These are phyloP conservation scores for Berberis vulgaris DNA, from an alignment of 164 flowering plant genomes.

Conservation along the genomic window DNA sequence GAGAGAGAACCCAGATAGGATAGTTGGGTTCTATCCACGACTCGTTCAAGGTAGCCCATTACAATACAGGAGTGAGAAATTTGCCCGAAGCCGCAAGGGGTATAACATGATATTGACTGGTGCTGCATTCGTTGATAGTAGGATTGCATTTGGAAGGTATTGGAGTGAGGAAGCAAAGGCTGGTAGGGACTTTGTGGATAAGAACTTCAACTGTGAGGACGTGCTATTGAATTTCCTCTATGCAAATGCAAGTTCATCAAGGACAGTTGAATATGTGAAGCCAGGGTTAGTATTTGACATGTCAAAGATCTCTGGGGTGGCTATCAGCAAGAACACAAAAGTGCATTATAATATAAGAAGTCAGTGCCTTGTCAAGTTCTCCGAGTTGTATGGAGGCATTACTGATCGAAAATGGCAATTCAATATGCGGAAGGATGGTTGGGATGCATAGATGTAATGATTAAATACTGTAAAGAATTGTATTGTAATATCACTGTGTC, in stretches of 20 bases:
- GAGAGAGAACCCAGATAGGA: slow-evolving; percentile 77
- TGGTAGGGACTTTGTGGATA: slow-evolving; percentile 66
- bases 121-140: slow-evolving; percentile 71
- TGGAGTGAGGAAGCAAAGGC: slow-evolving; percentile 59
- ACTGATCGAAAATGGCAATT: slow-evolving; percentile 49
- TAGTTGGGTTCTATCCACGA: slow-evolving; percentile 89
- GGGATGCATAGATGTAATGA: slow-evolving; percentile 58
- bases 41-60: slow-evolving; percentile 45
- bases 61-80: slow-evolving; percentile 66
- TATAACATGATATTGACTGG: slow-evolving; percentile 89
- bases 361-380: slow-evolving; percentile 55
- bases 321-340: slow-evolving; percentile 73
- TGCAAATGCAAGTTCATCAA: slow-evolving; percentile 61
- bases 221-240: slow-evolving; percentile 76
- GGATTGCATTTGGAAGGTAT: slow-evolving; percentile 54
- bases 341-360: slow-evolving; percentile 62
- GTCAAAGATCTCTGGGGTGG: slow-evolving; percentile 76
- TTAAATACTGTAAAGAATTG: background rate
- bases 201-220: slow-evolving; percentile 80
- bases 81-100: slow-evolving; percentile 56
- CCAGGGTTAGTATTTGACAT: slow-evolving; percentile 88
- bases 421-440: slow-evolving; percentile 51
- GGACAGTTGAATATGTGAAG: slow-evolving; percentile 72
- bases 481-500: too few species aligned
- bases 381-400: slow-evolving; percentile 66